Base-by-base conservation (phyloP, 768 basidiomycete genomes). In the Pilatotrama ljubarskyi region DNA sequence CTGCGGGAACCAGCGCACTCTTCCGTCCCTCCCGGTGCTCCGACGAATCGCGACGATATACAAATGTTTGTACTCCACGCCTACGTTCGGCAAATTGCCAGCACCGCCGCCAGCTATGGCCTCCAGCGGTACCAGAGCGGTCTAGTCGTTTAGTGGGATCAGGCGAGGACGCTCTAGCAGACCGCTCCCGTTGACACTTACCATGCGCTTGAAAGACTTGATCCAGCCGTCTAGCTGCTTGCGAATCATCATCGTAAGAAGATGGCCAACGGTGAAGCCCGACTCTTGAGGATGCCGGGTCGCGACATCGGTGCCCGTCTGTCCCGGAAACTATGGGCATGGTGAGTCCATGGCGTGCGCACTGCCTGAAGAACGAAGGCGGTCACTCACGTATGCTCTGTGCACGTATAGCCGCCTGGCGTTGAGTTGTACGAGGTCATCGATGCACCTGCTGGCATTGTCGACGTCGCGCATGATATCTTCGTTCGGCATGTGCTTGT, bases 171-270 rank as follows among this genome's bases (percentile, higher is more conserved):
- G 8, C n/a, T 18, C 22, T 9, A 4, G 22, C 2, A 7, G 22
- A 20, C 13, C 14, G 22, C 13, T 4, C 20, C 9, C 20, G 13
- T 2, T 18, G 29, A 32, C 29, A 54, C 52, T 44, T 17, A 54
- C 52, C 9, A 54, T 36, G n/a, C 52, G 41, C 11, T 26, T 26
- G 32, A n/a, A 54, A 13, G 17, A 14, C 52, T 43, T 43, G 29
- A 54, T 41, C 52, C 52, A 54, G 18, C 42, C 52, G 42, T 54
- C 52, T 13, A 44, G 43, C n/a, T 54, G 52, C 3, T 26, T 29
- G 42, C 52, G 52, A 4, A 54, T 20, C 6, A 54, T 26, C 13
- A 35, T 5, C 4, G 52, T 54, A 18, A 54, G 41, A 18, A 54
- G 24, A 20, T 54, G 52, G 9, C 26, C 52, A 1, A 54, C 29